phyloP scores from a whole-genome alignment of 805 yeast genomes.

The Metschnikowia lachancei region DNA sequence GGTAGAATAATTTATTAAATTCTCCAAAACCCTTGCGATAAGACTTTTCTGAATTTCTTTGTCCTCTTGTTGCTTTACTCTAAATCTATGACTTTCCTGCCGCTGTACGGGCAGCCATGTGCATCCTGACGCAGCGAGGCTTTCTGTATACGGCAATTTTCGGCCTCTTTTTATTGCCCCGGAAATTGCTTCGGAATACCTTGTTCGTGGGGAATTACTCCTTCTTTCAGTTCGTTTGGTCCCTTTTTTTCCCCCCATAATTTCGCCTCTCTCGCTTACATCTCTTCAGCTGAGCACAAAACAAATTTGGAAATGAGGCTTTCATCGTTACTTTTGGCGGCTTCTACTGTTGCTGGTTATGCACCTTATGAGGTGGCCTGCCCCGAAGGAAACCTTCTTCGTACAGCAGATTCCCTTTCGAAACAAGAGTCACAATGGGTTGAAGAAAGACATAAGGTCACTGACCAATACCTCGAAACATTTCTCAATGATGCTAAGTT shows the following conservation, averaged over 20 bases:
- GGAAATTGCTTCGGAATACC: neutral
- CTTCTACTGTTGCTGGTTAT: constrained; percentile 19
- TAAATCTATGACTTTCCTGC: no score
- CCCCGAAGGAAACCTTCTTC: constrained; percentile 15
- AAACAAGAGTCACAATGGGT: constrained; percentile 18
- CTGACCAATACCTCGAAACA: constrained; percentile 43
- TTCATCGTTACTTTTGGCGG: constrained; percentile 11
- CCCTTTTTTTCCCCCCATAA: no score
- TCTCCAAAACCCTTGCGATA: no score
- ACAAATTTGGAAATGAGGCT: constrained; percentile 8
- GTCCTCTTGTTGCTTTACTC: no score
- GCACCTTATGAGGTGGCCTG: constrained; percentile 20
- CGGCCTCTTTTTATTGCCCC: neutral
- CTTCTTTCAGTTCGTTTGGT: neutral
- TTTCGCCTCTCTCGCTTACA: neutral
- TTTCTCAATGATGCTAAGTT: constrained; percentile 48
- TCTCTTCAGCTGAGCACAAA: neutral
- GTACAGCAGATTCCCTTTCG: constrained; percentile 14
- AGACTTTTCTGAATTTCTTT: no score
- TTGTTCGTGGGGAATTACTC: no score
- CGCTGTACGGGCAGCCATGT: neutral
- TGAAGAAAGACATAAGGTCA: constrained; percentile 30
- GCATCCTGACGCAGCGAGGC: neutral
- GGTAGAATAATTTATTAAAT: no score
- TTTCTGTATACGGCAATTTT: neutral